Conservation (phyloP, 1,284 basidiomycete species). For the Irpex sp. region DNA sequence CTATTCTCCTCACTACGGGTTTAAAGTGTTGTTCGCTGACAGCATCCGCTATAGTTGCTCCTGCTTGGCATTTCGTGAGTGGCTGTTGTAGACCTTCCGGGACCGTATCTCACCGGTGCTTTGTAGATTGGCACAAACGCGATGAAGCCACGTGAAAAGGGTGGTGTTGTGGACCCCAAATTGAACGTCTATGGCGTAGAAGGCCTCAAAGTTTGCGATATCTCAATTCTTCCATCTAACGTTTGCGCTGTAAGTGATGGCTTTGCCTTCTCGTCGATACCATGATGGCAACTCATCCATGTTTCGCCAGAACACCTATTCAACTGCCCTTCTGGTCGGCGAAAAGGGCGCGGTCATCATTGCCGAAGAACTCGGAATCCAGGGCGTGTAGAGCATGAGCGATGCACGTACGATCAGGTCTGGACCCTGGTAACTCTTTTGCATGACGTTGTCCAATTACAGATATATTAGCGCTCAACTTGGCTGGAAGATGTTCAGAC, state of each 20-base stretch:
- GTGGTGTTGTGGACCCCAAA: slow-evolving; percentile 69
- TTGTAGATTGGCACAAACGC: slow-evolving; percentile 34
- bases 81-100: background rate
- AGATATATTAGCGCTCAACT: too few species aligned
- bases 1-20: background rate
- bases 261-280: background rate
- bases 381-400: slow-evolving; percentile 1
- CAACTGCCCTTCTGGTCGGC: slow-evolving; percentile 61
- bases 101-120: background rate
- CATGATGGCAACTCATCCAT: background rate
- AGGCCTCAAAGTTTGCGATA: slow-evolving; percentile 61
- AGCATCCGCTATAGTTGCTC: slow-evolving; percentile 11
- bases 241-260: slow-evolving; percentile 18
- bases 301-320: slow-evolving; percentile 54
- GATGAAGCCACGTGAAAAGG: slow-evolving; percentile 69
- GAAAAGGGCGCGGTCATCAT: slow-evolving; percentile 63
- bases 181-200: slow-evolving; percentile 70
- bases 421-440: background rate
- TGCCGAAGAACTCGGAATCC: slow-evolving; percentile 51
- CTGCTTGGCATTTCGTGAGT: slow-evolving; percentile 26
- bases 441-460: too few species aligned
- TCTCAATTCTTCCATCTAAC: slow-evolving; percentile 60
- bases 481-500: too few species aligned
- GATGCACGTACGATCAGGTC: background rate
- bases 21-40: background rate